Conservation (phyloP, 2,329 filamentous ascomycete genomes). For the Epichloe baconii region DNA sequence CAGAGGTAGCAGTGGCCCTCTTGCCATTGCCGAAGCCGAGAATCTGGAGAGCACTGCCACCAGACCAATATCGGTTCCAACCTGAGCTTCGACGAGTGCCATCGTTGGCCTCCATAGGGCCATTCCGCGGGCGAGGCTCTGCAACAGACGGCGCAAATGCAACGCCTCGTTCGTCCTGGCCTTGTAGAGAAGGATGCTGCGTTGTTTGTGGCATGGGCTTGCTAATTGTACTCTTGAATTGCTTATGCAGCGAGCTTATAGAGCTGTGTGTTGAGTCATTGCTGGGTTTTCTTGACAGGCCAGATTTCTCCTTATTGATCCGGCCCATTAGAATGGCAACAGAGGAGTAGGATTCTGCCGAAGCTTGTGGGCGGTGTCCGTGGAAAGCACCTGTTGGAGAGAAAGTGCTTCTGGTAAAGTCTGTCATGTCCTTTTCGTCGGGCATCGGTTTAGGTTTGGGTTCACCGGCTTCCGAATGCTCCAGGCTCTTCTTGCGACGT, state of each 20-base stretch:
- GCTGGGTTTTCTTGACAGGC: conserved; percentile 40
- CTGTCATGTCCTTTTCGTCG: conserved; percentile 47
- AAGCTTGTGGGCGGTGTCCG: conserved; percentile 39
- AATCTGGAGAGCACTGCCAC: conserved; percentile 54
- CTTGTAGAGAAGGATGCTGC: conserved; percentile 18
- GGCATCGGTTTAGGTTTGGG: conserved; percentile 27
- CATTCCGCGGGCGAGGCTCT: conserved; percentile 23
- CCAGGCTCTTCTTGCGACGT: conserved; percentile 39
- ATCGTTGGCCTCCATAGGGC: conserved; percentile 24
- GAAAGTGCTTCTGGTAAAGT: conserved; percentile 31
- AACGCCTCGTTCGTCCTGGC: conserved; percentile 29
- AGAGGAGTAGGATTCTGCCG: conserved; percentile 46
- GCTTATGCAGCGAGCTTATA: conserved; percentile 42
- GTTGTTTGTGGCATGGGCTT: conserved; percentile 42
- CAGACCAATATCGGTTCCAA: conserved; percentile 69
- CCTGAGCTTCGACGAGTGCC: conserved; percentile 50
- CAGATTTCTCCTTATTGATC: conserved; percentile 31
- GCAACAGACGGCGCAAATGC: conserved; percentile 22
- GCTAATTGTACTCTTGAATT: conserved; percentile 50
- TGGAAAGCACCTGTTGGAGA: conserved; percentile 27
- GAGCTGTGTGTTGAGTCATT: conserved; percentile 38
- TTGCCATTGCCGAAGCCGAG: conserved; percentile 42
- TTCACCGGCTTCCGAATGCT: conserved; percentile 31
- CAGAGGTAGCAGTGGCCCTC: conserved; percentile 39
- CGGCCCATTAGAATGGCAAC: conserved; percentile 56